Percentiles rank a stretch among this genome's conserved stretches.
Evolutionary conservation across 345 rosid species (phyloP).

Genomic region (Brassica carinata): DNA sequence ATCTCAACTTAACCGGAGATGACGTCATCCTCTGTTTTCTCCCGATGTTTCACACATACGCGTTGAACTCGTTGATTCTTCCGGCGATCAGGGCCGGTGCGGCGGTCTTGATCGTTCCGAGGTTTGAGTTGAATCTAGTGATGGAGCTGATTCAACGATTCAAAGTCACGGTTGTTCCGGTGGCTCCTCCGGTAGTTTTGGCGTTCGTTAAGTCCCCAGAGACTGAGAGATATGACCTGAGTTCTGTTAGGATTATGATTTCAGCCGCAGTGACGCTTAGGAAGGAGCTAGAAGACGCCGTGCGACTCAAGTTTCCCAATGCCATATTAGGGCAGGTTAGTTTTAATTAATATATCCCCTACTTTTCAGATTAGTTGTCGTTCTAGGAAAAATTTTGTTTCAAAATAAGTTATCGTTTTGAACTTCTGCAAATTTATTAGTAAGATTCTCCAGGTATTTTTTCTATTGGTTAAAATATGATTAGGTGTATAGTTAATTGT

Average conservation of each 20-base stretch:
- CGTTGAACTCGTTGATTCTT: neutral
- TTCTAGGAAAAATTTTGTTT: too few relatives aligned
- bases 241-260: constrained; percentile 61
- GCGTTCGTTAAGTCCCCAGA: constrained; percentile 51
- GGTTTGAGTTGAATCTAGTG: neutral
- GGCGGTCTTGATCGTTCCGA: neutral
- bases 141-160: neutral
- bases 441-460: too few relatives aligned
- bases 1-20: too few relatives aligned
- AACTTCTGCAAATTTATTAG: too few relatives aligned
- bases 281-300: constrained; percentile 81
- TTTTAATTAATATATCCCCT: neutral
- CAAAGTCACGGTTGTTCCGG: neutral
- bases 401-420: too few relatives aligned
- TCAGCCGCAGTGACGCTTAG: constrained; percentile 86
- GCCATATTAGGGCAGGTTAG: constrained; percentile 89
- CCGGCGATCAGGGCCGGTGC: neutral
- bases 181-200: neutral
- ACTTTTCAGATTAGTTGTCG: too few relatives aligned
- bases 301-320: constrained; percentile 64
- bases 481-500: too few relatives aligned
- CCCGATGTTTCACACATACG: too few relatives aligned
- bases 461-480: too few relatives aligned
- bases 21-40: too few relatives aligned
- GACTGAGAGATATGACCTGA: constrained; percentile 58